Base-by-base conservation (phyloP, 176 grass and related monocot species). In the Triticum urartu region DNA sequence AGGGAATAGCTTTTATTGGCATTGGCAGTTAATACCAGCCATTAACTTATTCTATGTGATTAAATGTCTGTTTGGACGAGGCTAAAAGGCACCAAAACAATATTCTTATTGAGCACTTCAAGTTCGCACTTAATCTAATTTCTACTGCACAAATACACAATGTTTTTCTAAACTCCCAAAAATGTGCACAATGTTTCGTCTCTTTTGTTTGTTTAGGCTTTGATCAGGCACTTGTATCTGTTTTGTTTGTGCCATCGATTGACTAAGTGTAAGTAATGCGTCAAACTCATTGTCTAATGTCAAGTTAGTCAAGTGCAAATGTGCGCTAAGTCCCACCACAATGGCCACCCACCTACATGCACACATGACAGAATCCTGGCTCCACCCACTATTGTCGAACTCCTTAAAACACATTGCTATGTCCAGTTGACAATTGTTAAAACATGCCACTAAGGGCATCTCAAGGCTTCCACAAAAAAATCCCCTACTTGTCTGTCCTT, bases 161-260 rank as follows among this genome's bases (percentile, higher is more conserved):
- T 18, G 17, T 38, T 68, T 65, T 36, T 20, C 67, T 69, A 5
- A 69, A 38, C 33, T 69, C 17, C 67, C 33, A 36, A 69, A 36
- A 69, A 69, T 34, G 67, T 69, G 33, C 67, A 69, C 67, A 69
- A 69, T 69, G 66, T 69, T 69, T 69, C 26, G 4, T 68, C 67
- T 69, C 33, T 69, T 69, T 69, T 69, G 34, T 38, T 21, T 4
- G 18, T n/a, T 70, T 70, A 70, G 35, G 66, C 18, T 39, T 70
- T 70, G 67, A 21, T 70, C 67, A 38, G 9, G 34, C 67, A 70
- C 67, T 35, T 38, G 18, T 21, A 38, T 70, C 34, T 70, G 34
- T 70, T 70, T 69, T 70, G 20, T 35, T 11, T 1, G 9, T 70
- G 67, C 3, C 33, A 70, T 39, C 9, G 9, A 36, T 70, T 70